Evolutionary conservation across 2,329 filamentous ascomycete species (phyloP), one percentile per base, ranked within the genome.

Genomic region (Aureobasidium sp.): DNA sequence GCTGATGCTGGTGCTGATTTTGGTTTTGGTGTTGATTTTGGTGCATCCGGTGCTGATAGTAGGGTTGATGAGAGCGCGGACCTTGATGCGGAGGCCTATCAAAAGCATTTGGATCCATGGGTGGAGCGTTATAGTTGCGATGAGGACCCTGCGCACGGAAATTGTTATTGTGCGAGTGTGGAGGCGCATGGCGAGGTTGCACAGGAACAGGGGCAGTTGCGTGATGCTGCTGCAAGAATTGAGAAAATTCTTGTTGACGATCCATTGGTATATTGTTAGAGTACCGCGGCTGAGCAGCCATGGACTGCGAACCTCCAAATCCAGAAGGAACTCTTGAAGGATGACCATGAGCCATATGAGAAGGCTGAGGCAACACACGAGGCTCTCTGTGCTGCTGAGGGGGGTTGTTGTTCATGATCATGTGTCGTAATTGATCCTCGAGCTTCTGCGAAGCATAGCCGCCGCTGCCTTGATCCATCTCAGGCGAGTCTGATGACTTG

Each of bases 391-490:
- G 59, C 32, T 61, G 48, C 50, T 66, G 68, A 51, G 17, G 34
- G n/a, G 24, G 51, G 6, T 29, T 46, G 15, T 88, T 75, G 34
- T 86, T 86, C 71, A 89, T 80, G 64, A 88, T 86, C 71, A 89
- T 80, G 63, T 76, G 78, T 50, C 84, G 81, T 43, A 88, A 73
- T 59, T 80, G 82, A 55, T 82, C 77, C 69, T 88, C 85, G 8
- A 87, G 74, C n/a, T 34, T 60, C 17, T 29, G 43, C 12, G 55
- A 39, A 32, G 41, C 43, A 44, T 59, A 48, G 43, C 32, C 20
- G 43, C 32, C 20, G 5, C 36, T 51, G 44, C 36, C 46, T 51
- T 47, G 34, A 36, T 65, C 63, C 67, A 67, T 68, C 29, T 27
- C 64, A 34, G 39, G 41, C 41, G 27, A 41, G 12, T 44, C 27